A percentile compares a stretch with the other conserved stretches of the same genome.
Evolutionary conservation across 2,329 filamentous ascomycete genomes (phyloP).

Genomic region (Xylaria sp.): DNA sequence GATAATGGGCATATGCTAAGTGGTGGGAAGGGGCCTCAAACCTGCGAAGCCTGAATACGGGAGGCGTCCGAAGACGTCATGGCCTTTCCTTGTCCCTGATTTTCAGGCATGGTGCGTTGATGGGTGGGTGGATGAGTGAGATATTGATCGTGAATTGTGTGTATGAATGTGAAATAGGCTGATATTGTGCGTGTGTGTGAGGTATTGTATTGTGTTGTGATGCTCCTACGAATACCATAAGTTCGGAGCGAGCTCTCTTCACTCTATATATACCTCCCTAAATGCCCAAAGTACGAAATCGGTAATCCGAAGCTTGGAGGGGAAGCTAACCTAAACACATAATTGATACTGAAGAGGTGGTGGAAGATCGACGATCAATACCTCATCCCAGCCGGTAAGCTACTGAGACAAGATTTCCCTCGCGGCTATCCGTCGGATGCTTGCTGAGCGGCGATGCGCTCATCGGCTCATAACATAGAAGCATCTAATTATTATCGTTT

Average conservation of each 20-base stretch:
- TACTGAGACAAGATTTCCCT: neutral
- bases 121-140: neutral
- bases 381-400: neutral
- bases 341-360: neutral
- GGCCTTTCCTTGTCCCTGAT: constrained; percentile 14
- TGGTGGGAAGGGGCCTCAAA: constrained; percentile 9
- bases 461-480: neutral
- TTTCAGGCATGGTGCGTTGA: constrained; percentile 1
- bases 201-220: neutral
- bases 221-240: neutral
- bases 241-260: no score
- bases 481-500: neutral
- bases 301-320: neutral
- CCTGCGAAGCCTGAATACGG: constrained; percentile 32
- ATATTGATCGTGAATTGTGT: neutral
- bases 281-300: neutral
- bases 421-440: neutral
- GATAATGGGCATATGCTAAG: neutral
- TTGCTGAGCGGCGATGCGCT: neutral
- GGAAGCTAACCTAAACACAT: neutral
- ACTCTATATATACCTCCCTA: neutral
- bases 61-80: constrained; percentile 28
- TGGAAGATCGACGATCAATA: neutral
- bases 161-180: neutral
- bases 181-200: neutral